phyloP scores from a whole-genome alignment of 2,329 filamentous ascomycete genomes.

The Paraphaeosphaeria minitans region DNA sequence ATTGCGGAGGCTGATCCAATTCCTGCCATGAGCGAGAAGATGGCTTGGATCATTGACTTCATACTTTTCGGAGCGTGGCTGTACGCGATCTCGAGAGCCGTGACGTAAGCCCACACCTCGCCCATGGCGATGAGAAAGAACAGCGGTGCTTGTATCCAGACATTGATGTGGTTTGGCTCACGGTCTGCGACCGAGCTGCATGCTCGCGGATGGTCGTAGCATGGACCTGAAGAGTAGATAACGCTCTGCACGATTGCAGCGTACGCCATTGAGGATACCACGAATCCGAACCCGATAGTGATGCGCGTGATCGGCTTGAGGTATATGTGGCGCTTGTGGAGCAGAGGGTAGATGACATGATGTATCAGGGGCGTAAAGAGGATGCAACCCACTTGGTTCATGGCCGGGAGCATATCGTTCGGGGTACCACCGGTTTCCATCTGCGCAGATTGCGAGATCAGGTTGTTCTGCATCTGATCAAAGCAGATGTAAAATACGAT shows the following conservation, averaged over 20 bases:
- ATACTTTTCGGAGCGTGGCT: constrained; percentile 51
- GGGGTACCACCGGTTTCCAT: constrained; percentile 42
- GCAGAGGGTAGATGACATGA: constrained; percentile 33
- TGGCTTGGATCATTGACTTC: constrained; percentile 46
- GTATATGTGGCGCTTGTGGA: constrained; percentile 33
- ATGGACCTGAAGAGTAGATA: constrained; percentile 39
- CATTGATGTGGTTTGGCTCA: constrained; percentile 33
- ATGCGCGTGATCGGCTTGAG: constrained; percentile 39
- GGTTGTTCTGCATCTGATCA: constrained; percentile 48
- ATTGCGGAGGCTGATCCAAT: constrained; percentile 40
- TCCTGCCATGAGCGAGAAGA: constrained; percentile 40
- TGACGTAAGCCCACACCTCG: constrained; percentile 52
- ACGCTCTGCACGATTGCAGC: constrained; percentile 36
- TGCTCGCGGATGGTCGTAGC: constrained; percentile 42
- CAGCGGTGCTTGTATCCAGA: constrained; percentile 50
- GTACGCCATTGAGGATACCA: constrained; percentile 36
- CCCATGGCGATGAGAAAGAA: constrained; percentile 49
- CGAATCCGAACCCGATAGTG: constrained; percentile 39
- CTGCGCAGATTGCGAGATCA: constrained; percentile 44
- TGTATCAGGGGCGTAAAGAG: constrained; percentile 40
- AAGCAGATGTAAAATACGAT: constrained; percentile 45
- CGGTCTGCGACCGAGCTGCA: constrained; percentile 27
- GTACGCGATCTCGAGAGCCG: constrained; percentile 53
- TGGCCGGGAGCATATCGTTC: constrained; percentile 43
- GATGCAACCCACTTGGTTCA: constrained; percentile 44